Evolutionary conservation across 1,284 basidiomycete genomes (phyloP), one percentile per base, ranked within the genome.

Genomic region (Pseudozyma sp.): DNA sequence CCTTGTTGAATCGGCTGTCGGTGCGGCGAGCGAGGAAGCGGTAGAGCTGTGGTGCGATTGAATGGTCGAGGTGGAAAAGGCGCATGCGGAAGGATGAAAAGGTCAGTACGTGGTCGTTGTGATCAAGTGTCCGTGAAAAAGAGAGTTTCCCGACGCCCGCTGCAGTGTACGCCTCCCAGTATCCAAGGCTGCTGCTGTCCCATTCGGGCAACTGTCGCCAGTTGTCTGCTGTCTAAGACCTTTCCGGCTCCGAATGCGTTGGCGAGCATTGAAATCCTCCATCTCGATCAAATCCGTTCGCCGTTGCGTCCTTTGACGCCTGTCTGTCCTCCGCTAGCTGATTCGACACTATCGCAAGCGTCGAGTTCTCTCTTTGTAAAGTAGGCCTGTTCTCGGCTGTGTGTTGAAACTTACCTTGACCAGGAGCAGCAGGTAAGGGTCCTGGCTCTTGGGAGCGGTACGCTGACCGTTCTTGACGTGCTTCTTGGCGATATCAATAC

Each of bases 391-490:
- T 10, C 19, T 10, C 13, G 37, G 30, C 49, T 43, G 13, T 29
- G n/a, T 10, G 9, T 4, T 19, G 52, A 29, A 54, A 84, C 87
- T 77, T 84, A 94, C 94, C 90, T 99, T 98, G 87, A 99, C 96
- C 75, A 99, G 91, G 84, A 98, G 90, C 85, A 97, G 91, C 84
- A 99, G 90, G 88, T 99, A 98, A 39, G 96, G 95, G 87, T 99
- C 96, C 92, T 98, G 93, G 86, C 94, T 96, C 89, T 94, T 94
- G 86, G 96, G 96, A 78, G 94, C 94, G 80, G 92, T 92, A 82
- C 96, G 91, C 86, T 90, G 88, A 84, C 95, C 92, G 90, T 96
- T 97, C 91, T 93, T 97, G 90, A 97, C 95, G 91, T 99, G 96
- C 89, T 98, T 96, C 87, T 89, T 88, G 86, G 90, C 89, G 87